These are phyloP conservation scores for Bruguiera parviflora DNA, from an alignment of 345 rosid genomes.

Conservation along the genomic window DNA sequence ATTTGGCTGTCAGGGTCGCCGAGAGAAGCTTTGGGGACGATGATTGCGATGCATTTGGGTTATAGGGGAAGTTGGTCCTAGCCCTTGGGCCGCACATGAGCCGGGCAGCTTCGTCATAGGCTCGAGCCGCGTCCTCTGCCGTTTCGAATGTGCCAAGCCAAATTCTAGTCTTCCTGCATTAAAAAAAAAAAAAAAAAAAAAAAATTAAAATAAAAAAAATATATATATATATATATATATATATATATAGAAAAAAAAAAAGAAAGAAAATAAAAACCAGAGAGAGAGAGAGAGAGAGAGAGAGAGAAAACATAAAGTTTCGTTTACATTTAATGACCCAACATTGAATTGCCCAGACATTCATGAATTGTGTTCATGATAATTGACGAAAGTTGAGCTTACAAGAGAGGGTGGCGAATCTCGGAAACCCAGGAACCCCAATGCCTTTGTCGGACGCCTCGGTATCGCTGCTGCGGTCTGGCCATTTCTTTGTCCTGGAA, in stretches of 20 bases:
- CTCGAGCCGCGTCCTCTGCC: conserved; percentile 93
- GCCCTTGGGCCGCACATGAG: conserved; percentile 96
- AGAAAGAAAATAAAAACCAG: too few species aligned
- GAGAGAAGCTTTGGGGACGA: conserved; percentile 85
- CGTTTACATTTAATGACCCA: conserved; percentile 14
- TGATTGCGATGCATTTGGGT: conserved; percentile 61
- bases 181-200: background rate
- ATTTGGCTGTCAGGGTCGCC: conserved; percentile 82
- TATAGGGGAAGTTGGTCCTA: conserved; percentile 86
- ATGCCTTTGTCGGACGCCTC: conserved; percentile 96
- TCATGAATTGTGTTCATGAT: background rate
- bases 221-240: too few species aligned
- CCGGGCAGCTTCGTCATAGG: conserved; percentile 97
- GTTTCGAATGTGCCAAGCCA: conserved; percentile 98
- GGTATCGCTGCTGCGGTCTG: conserved; percentile 89
- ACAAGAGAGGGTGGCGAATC: conserved; percentile 95
- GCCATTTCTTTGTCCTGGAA: conserved; percentile 49
- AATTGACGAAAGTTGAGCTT: conserved; percentile 16
- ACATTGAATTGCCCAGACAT: background rate
- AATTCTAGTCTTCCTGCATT: conserved; percentile 83
- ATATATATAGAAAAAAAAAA: too few species aligned
- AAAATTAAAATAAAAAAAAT: too few species aligned
- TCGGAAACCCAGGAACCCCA: conserved; percentile 99
- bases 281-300: too few species aligned
- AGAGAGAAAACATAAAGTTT: conserved; percentile 16